phyloP scores from a whole-genome alignment of 768 basidiomycete genomes.

The Tulasnella sp. region DNA sequence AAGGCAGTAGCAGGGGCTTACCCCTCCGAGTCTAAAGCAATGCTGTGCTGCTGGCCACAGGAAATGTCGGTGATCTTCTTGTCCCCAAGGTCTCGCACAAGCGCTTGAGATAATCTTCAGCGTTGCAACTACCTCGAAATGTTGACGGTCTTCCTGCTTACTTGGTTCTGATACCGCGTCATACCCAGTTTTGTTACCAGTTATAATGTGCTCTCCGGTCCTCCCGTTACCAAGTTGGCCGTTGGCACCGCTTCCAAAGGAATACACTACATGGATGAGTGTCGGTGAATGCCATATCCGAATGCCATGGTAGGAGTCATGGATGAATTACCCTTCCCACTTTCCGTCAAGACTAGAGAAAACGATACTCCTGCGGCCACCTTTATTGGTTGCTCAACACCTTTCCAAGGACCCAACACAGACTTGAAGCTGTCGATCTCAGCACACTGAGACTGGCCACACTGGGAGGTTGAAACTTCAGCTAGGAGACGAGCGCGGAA shows the following conservation, averaged over 20 bases:
- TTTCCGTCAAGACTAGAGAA: slow-evolving; percentile 67
- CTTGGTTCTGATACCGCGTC: slow-evolving; percentile 66
- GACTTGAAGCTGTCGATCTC: slow-evolving; percentile 57
- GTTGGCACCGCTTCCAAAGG: slow-evolving; percentile 84
- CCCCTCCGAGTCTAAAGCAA: slow-evolving; percentile 74
- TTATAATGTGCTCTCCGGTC: slow-evolving; percentile 83
- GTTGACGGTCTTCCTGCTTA: slow-evolving; percentile 29
- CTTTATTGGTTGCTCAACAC: slow-evolving; percentile 51
- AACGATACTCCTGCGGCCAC: slow-evolving; percentile 78
- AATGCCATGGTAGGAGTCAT: slow-evolving; percentile 1
- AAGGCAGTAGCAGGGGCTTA: slow-evolving; percentile 24
- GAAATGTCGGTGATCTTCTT: slow-evolving; percentile 73
- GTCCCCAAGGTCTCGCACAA: slow-evolving; percentile 59
- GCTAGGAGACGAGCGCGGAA: neutral
- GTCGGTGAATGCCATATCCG: neutral
- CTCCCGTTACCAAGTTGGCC: slow-evolving; percentile 89
- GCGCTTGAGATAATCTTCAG: slow-evolving; percentile 34
- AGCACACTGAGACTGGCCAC: slow-evolving; percentile 53
- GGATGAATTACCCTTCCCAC: slow-evolving; percentile 53
- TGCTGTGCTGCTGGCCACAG: slow-evolving; percentile 77
- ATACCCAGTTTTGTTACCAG: slow-evolving; percentile 72
- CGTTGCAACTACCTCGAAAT: neutral
- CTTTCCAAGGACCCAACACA: slow-evolving; percentile 42
- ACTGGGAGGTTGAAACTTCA: slow-evolving; percentile 32
- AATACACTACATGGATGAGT: slow-evolving; percentile 46